phyloP scores from a whole-genome alignment of 345 rosid species.

The Nasturtium officinale region DNA sequence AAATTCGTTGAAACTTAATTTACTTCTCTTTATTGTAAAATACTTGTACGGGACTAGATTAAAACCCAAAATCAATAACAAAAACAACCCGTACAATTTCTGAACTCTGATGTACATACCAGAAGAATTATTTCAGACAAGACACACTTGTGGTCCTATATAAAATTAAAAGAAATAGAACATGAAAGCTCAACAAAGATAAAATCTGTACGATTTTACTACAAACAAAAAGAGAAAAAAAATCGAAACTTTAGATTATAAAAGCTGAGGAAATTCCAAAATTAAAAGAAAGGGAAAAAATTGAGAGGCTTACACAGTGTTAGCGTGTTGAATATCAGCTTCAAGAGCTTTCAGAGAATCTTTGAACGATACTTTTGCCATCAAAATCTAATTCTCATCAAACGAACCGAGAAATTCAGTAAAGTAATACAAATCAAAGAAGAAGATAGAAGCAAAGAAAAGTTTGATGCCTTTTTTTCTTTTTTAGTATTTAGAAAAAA shows the following conservation, averaged over 20 bases:
- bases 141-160: conserved; percentile 30
- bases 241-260: conserved; percentile 14
- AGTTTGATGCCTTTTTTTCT: conserved; percentile 22
- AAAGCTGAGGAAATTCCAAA: neutral
- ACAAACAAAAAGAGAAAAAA: neutral
- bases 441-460: conserved; percentile 25
- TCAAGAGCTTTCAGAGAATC: conserved; percentile 91
- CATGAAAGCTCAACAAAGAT: conserved; percentile 5
- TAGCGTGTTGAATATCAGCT: conserved; percentile 93
- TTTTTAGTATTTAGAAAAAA: conserved; percentile 5
- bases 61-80: conserved; percentile 14
- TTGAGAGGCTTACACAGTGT: conserved; percentile 67
- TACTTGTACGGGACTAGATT: neutral
- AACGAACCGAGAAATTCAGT: conserved; percentile 9
- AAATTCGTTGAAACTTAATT: no score
- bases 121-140: neutral
- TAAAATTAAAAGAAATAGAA: conserved; percentile 10
- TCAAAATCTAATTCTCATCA: conserved; percentile 31
- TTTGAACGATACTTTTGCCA: conserved; percentile 79
- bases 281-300: neutral
- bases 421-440: neutral
- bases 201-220: neutral
- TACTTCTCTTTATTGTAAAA: no score
- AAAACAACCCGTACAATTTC: conserved; percentile 12
- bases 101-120: neutral